Evolutionary conservation across 1,284 basidiomycete genomes (phyloP), one percentile per base, ranked within the genome.

Genomic region (Phenoliferia sp.): DNA sequence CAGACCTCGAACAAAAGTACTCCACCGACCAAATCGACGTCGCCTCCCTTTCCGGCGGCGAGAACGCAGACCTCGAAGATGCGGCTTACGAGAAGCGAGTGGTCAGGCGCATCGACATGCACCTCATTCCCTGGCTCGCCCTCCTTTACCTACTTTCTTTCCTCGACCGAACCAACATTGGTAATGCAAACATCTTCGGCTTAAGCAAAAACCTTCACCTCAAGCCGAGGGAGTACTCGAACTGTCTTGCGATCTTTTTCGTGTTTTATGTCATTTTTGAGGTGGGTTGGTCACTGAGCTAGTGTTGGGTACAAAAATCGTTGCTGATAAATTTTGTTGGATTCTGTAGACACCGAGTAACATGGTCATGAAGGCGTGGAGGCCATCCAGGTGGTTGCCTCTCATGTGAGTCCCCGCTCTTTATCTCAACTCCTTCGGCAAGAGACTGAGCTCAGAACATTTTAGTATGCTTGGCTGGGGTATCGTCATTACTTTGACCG

Each of bases 401-500:
- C 22, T 52, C 48, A 52, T 52, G 39, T 44, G 85, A 3, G 39
- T 44, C 83, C 5, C 52, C 56, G 48, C 62, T 64, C 58, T 73
- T 36, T 79, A 77, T 77, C 39, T 12, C 39, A 15, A 12, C 22
- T 22, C 15, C 39, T 44, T 22, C 39, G 15, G 39, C 12, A 12
- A 22, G 15, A 15, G 39, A 44, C 22, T 44, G 12, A 12, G 39
- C 39, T 44, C 39, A 12, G 22, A 12, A 44, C 39, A 44, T 22
- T 15, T n/a, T 22, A 44, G 39, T 26, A 52, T 52, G 48, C 48
- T 52, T 5, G 48, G 48, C 5, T 52, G 48, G 48, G 48, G 48
- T 5, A 52, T 52, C 17, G 48, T 52, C 9, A 84, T 88, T 1
- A 81, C 84, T 66, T 84, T 88, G 15, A 77, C 81, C 80, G 80